phyloP scores from a whole-genome alignment of 2,329 filamentous ascomycete species.

The Colletotrichum brevisporum region DNA sequence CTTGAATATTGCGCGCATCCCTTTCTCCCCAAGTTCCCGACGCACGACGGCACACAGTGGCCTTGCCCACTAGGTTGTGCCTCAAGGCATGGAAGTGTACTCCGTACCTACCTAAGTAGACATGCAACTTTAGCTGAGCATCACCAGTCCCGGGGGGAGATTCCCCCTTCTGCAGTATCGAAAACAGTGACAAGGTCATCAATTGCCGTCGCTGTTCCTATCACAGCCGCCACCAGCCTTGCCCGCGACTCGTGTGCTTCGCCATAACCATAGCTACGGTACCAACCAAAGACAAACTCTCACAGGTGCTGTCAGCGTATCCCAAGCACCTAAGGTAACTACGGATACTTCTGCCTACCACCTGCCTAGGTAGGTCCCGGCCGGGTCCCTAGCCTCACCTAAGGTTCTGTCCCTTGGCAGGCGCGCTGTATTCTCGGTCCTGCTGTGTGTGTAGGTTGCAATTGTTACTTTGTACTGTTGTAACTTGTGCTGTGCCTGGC shows the following conservation, averaged over 20 bases:
- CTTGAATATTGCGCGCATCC: slow-evolving; percentile 45
- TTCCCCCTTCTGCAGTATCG: neutral
- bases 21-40: slow-evolving; percentile 10
- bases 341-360: too few relatives aligned
- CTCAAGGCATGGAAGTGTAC: neutral
- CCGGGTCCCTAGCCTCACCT: too few relatives aligned
- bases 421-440: neutral
- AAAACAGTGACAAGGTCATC: neutral
- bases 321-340: too few relatives aligned
- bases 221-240: neutral
- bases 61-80: slow-evolving; percentile 13
- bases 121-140: neutral
- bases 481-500: slow-evolving; percentile 11
- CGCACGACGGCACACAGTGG: slow-evolving; percentile 11
- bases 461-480: too few relatives aligned
- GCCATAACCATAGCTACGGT: too few relatives aligned
- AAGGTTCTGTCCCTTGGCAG: slow-evolving; percentile 27
- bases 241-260: slow-evolving; percentile 4
- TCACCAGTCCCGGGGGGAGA: neutral
- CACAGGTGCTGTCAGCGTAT: neutral
- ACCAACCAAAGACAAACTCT: neutral
- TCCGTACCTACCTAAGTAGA: neutral
- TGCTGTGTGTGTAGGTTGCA: too few relatives aligned
- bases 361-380: neutral
- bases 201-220: neutral